A percentile compares a stretch with the other conserved stretches of the same genome.
Conservation (phyloP, 768 basidiomycete species). For the Amanita polypyramis region DNA sequence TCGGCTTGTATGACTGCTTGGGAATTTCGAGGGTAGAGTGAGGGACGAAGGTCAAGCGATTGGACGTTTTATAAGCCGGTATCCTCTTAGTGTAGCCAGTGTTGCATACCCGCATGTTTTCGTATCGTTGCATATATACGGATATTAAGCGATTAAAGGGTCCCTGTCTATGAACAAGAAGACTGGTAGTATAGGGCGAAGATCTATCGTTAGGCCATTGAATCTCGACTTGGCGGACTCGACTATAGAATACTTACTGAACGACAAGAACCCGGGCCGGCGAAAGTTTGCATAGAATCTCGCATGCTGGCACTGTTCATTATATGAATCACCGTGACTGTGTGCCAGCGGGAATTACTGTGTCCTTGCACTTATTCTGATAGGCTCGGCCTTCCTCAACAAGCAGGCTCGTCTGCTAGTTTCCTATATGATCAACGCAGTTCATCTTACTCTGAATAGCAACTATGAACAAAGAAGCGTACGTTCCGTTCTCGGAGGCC, state of each 20-base stretch:
- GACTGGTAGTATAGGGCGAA: not conserved
- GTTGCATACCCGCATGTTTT: constrained; percentile 5
- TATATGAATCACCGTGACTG: constrained; percentile 8
- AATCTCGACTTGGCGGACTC: constrained; percentile 1
- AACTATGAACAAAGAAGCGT: not conserved
- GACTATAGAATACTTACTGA: not conserved
- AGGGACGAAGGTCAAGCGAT: not conserved
- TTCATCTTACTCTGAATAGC: constrained; percentile 2
- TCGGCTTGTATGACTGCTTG: constrained; percentile 1
- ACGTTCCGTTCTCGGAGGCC: not conserved
- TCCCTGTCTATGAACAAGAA: constrained; percentile 2
- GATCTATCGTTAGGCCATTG: constrained; percentile 1
- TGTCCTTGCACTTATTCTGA: constrained; percentile 7
- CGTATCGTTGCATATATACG: constrained; percentile 2
- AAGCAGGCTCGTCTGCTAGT: not conserved
- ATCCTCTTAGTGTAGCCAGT: not conserved
- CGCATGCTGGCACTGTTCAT: not conserved
- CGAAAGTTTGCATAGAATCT: constrained; percentile 5
- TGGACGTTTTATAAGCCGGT: constrained; percentile 1
- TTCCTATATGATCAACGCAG: not conserved
- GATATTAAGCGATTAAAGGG: constrained; percentile 5
- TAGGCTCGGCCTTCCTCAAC: constrained; percentile 7
- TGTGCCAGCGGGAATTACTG: constrained; percentile 7
- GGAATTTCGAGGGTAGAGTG: not conserved
- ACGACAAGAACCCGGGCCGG: constrained; percentile 3